Percentiles rank a stretch among this genome's conserved stretches.
phyloP scores from a whole-genome alignment of 805 yeast genomes.

The Pichia nanzhaoensis region DNA sequence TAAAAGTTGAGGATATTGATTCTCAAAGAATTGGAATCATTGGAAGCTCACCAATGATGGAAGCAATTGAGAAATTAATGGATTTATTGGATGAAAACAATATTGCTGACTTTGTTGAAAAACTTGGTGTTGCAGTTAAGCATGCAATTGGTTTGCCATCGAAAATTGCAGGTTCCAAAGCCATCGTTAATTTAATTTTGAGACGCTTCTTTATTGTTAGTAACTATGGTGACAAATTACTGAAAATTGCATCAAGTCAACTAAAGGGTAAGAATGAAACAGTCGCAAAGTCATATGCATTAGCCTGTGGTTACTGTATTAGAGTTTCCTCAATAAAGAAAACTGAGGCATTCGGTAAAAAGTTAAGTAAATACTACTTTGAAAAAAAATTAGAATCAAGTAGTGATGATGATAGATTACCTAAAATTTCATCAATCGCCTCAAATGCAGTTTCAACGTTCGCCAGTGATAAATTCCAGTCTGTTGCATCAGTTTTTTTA shows the following conservation, averaged over 20 bases:
- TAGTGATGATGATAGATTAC: constrained; percentile 32
- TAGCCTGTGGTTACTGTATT: constrained; percentile 72
- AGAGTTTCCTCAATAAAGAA: constrained; percentile 50
- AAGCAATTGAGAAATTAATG: constrained; percentile 66
- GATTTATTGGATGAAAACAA: constrained; percentile 47
- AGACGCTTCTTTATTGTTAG: constrained; percentile 41
- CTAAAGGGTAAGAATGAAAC: constrained; percentile 66
- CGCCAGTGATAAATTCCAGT: constrained; percentile 59
- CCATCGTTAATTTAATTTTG: constrained; percentile 56
- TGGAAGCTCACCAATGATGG: constrained; percentile 83
- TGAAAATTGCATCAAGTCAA: constrained; percentile 52
- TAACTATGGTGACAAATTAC: constrained; percentile 54
- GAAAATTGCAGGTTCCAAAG: constrained; percentile 75
- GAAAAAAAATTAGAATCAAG: constrained; percentile 26
- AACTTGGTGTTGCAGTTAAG: constrained; percentile 50
- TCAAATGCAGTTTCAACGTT: constrained; percentile 61
- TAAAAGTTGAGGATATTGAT: constrained; percentile 67
- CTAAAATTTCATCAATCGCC: constrained; percentile 52
- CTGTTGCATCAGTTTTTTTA: constrained; percentile 55
- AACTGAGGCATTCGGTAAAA: constrained; percentile 46
- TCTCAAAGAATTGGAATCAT: constrained; percentile 66
- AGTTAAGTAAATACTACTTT: constrained; percentile 52
- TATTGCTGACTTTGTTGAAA: constrained; percentile 42
- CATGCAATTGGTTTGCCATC: constrained; percentile 86
- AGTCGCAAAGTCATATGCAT: constrained; percentile 67